Conservation (phyloP, 208 protist genomes). For the Wallacemonas sp. region DNA sequence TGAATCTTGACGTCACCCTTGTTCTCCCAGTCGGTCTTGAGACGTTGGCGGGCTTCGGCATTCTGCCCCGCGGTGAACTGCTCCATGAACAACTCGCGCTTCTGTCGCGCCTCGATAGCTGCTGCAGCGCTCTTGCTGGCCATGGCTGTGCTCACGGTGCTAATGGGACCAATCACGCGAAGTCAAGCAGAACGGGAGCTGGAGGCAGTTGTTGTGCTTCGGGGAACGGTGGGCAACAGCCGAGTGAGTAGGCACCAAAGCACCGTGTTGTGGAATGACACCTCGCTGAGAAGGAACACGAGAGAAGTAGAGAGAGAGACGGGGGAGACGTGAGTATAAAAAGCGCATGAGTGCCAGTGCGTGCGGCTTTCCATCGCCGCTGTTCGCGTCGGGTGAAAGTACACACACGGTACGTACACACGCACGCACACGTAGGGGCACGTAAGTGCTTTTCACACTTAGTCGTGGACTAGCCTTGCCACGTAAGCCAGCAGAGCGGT, state of each 20-base stretch:
- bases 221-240: too few relatives aligned
- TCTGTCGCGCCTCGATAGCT: constrained; percentile 64
- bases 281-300: neutral
- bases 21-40: constrained; percentile 60
- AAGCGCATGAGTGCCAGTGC: too few relatives aligned
- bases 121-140: constrained; percentile 14
- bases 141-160: neutral
- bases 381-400: too few relatives aligned
- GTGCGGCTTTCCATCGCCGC: too few relatives aligned
- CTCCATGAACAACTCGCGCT: constrained; percentile 62
- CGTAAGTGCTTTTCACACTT: too few relatives aligned
- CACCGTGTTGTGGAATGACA: neutral
- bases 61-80: constrained; percentile 49
- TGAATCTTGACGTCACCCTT: constrained; percentile 41
- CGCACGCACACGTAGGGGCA: too few relatives aligned
- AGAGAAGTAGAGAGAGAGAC: constrained; percentile 2
- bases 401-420: too few relatives aligned
- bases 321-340: too few relatives aligned
- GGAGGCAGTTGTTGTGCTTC: neutral
- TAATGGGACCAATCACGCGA: too few relatives aligned
- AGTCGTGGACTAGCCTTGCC: too few relatives aligned
- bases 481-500: too few relatives aligned
- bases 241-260: too few relatives aligned
- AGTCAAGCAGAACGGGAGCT: neutral
- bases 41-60: constrained; percentile 32